Evolutionary conservation across 75 land plant genomes (phyloP).

Genomic region (Ceratopteris richardii): DNA sequence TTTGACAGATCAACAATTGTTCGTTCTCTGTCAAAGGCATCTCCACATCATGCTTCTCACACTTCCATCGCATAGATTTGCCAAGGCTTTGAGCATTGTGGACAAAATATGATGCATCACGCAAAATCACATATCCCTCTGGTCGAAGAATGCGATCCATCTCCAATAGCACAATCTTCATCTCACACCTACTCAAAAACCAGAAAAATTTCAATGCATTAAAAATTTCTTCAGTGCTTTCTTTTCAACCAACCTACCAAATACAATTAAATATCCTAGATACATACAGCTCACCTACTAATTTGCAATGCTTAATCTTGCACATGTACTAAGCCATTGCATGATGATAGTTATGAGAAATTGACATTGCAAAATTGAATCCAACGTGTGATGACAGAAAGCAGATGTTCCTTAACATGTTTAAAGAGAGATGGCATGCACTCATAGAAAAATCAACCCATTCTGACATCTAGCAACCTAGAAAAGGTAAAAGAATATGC

Average conservation of each 20-base stretch:
- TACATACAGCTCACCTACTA: background rate
- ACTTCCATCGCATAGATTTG: slow-evolving; percentile 60
- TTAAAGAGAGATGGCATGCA: too few relatives aligned
- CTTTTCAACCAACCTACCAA: background rate
- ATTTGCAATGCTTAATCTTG: background rate
- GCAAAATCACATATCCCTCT: slow-evolving; percentile 54
- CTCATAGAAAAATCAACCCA: too few relatives aligned
- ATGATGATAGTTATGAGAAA: too few relatives aligned
- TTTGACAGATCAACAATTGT: slow-evolving; percentile 63
- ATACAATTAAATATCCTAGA: background rate
- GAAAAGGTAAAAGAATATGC: too few relatives aligned
- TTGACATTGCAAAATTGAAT: too few relatives aligned
- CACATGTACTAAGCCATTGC: background rate
- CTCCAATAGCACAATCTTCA: slow-evolving; percentile 52
- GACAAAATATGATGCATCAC: slow-evolving; percentile 49
- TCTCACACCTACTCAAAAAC: slow-evolving; percentile 39
- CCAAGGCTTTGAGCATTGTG: slow-evolving; percentile 35
- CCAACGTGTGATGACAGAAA: too few relatives aligned
- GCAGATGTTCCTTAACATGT: too few relatives aligned
- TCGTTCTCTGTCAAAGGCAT: slow-evolving; percentile 39
- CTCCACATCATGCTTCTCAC: slow-evolving; percentile 42
- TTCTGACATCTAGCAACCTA: too few relatives aligned
- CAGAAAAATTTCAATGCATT: background rate
- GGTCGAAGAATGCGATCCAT: slow-evolving; percentile 71
- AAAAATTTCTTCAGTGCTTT: background rate